Percentiles rank a stretch among this genome's conserved stretches.
Evolutionary conservation across 116 monocot genomes (phyloP).

Genomic region (Papilionanthe hybrid): DNA sequence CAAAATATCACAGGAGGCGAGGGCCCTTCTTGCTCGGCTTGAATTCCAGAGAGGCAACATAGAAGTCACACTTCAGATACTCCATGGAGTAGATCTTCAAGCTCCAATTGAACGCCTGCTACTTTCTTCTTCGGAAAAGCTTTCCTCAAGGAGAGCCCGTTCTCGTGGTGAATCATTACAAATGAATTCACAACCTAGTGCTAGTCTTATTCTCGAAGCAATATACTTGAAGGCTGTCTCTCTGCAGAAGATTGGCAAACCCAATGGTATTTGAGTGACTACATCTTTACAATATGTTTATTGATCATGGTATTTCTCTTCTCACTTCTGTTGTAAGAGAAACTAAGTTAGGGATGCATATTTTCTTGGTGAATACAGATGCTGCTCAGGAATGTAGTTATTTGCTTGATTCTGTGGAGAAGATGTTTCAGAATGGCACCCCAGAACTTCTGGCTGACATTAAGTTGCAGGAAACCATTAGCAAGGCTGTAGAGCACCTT

Average conservation of each 20-base stretch:
- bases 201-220: constrained; percentile 60
- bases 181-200: constrained; percentile 36
- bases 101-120: constrained; percentile 60
- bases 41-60: constrained; percentile 71
- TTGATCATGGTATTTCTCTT: not conserved
- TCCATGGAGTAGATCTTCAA: constrained; percentile 63
- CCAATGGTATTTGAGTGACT: constrained; percentile 24
- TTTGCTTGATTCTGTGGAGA: constrained; percentile 63
- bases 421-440: constrained; percentile 51
- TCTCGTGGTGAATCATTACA: constrained; percentile 34
- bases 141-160: constrained; percentile 24
- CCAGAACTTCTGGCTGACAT: constrained; percentile 36
- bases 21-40: constrained; percentile 50
- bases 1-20: constrained; percentile 42
- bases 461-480: constrained; percentile 54
- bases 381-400: constrained; percentile 54
- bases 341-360: not conserved
- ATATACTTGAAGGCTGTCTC: constrained; percentile 60
- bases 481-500: constrained; percentile 48
- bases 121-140: constrained; percentile 29
- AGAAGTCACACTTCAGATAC: constrained; percentile 63
- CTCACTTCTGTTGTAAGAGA: not conserved
- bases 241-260: constrained; percentile 51
- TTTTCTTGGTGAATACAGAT: constrained; percentile 30
- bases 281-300: not conserved